Percentiles rank a stretch among this genome's conserved stretches.
These are phyloP conservation scores for Reutealis trisperma DNA, from an alignment of 345 rosid species.

Conservation along the genomic window DNA sequence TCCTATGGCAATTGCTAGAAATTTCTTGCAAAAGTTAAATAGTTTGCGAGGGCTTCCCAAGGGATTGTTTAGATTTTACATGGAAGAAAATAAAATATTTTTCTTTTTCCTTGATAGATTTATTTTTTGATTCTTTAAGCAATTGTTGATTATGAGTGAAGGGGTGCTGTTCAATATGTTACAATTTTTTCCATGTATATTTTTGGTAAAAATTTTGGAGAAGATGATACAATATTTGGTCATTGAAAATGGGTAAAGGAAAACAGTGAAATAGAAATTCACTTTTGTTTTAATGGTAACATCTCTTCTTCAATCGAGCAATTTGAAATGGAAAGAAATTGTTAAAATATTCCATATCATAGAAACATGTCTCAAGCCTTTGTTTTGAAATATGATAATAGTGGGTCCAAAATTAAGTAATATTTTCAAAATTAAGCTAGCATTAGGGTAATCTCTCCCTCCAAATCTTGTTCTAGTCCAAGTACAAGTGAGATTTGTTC, in stretches of 20 bases:
- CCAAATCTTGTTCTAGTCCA: too few relatives aligned
- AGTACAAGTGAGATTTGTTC: too few relatives aligned
- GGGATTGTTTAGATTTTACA: neutral
- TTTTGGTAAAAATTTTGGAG: constrained; percentile 10
- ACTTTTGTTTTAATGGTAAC: neutral
- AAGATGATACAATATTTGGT: neutral
- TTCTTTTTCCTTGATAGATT: constrained; percentile 23
- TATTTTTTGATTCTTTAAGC: constrained; percentile 28
- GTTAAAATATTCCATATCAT: neutral
- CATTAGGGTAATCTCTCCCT: too few relatives aligned
- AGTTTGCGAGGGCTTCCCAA: neutral
- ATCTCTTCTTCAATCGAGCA: neutral
- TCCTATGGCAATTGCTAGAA: neutral
- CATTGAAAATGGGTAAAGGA: neutral
- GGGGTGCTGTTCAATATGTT: constrained; percentile 19
- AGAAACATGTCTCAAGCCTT: neutral
- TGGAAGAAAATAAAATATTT: constrained; percentile 3
- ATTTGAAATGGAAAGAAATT: too few relatives aligned
- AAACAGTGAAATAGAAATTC: neutral
- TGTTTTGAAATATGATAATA: neutral
- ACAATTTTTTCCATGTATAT: constrained; percentile 2
- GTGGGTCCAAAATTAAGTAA: neutral
- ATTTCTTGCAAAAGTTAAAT: neutral
- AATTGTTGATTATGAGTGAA: constrained; percentile 6
- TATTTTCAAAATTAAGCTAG: neutral